These are phyloP conservation scores for Phytomonas serpens DNA, from an alignment of 208 protist species.

Conservation along the genomic window DNA sequence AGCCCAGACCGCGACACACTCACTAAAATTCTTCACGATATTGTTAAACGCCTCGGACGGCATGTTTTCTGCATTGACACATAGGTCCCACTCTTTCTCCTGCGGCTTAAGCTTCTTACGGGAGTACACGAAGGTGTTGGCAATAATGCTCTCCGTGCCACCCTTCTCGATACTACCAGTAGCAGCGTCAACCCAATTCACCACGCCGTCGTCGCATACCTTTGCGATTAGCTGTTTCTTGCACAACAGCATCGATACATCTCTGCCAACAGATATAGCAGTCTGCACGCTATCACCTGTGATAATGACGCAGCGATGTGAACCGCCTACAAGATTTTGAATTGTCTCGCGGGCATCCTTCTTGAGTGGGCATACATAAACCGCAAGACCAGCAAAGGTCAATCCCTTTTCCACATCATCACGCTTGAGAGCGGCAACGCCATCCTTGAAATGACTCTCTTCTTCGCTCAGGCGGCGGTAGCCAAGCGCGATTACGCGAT, in stretches of 20 bases:
- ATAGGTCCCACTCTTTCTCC: constrained; percentile 72
- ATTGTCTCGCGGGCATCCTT: constrained; percentile 87
- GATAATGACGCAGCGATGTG: constrained; percentile 94
- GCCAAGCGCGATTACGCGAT: constrained; percentile 96
- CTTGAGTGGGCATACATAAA: constrained; percentile 95
- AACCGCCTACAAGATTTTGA: constrained; percentile 61
- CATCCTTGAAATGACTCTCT: constrained; percentile 33
- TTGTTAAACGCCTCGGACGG: constrained; percentile 20
- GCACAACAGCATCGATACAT: constrained; percentile 81
- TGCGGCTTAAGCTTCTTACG: constrained; percentile 24
- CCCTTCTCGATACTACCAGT: constrained; percentile 25
- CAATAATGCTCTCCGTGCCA: constrained; percentile 23
- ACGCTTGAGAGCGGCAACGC: constrained; percentile 50
- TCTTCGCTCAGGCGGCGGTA: constrained; percentile 66
- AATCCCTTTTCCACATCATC: constrained; percentile 89
- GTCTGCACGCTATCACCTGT: constrained; percentile 98
- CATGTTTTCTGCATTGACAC: constrained; percentile 72
- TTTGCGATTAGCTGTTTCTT: constrained; percentile 52
- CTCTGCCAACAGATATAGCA: constrained; percentile 92
- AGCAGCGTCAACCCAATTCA: constrained; percentile 62
- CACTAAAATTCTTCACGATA: constrained; percentile 64
- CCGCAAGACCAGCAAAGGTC: constrained; percentile 94
- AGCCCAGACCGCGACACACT: constrained; percentile 84
- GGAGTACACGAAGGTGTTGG: constrained; percentile 50
- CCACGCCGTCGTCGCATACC: constrained; percentile 14